Base-by-base conservation (phyloP, 352 stramenopile species). In the Phytophthora crassamura region DNA sequence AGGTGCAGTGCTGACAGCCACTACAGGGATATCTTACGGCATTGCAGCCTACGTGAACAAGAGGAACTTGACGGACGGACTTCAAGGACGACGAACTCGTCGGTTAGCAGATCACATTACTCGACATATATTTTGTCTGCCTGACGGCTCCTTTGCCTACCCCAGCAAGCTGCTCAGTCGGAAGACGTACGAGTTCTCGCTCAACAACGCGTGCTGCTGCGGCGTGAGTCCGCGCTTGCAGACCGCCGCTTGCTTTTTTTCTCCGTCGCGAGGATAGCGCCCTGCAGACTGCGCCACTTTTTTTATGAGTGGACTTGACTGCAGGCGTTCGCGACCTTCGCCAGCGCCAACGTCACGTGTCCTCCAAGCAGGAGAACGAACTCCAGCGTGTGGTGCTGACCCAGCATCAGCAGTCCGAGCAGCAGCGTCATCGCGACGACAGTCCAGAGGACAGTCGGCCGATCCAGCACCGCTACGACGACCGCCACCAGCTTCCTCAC, bases 161-260 rank as follows among this genome's bases (percentile, higher is more conserved):
- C n/a, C 12, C 18, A 67, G 58, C 22, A 64, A 43, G 12, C 34
- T 73, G 54, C 40, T 66, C 28, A 76, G 25, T 20, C 63, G 57
- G 45, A 73, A 76, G 36, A 76, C 39, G 39, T 66, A 61, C 49
- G 74, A 82, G 40, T 58, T 53, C 57, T 82, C 56, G 14, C 59
- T 18, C 45, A 79, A 63, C 41, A 59, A 25, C 22, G 60, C 53
- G 49, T 82, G 60, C 25, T 82, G 64, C 41, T 74, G 63, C 11
- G 42, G 42, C 22, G 56, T 59, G 25, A 75, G 28, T 36, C 28
- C 18, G n/a, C n/a, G 18, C 16, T 69, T 58, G 7, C 33, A 47
- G 39, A 12, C 25, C 18, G 9, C 35, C 41, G 20, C 15, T 30
- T 55, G 41, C 25, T n/a, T 2, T 28, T 2, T 4, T 55, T 65